phyloP scores from a whole-genome alignment of 345 rosid species.

The Mallotus nudiflorus region DNA sequence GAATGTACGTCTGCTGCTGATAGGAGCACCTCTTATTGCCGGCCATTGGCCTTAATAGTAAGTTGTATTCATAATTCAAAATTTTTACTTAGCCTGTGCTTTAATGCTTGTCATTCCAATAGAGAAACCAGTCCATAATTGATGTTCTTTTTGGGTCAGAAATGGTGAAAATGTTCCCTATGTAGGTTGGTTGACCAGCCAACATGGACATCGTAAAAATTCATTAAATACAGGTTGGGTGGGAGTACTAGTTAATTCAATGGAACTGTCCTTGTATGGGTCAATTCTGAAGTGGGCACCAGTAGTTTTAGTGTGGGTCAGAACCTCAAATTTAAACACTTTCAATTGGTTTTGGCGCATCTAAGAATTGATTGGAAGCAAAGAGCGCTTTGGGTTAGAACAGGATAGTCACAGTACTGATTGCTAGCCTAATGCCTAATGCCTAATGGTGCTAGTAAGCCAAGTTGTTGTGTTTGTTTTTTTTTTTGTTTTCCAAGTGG shows the following conservation, averaged over 20 bases:
- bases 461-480: too few species aligned
- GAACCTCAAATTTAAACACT: background rate
- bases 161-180: background rate
- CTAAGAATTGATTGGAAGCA: too few species aligned
- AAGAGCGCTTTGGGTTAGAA: too few species aligned
- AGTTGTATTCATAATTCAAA: slow-evolving; percentile 16
- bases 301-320: slow-evolving; percentile 13
- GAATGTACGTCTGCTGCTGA: slow-evolving; percentile 53
- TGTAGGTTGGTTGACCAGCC: slow-evolving; percentile 7
- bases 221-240: background rate
- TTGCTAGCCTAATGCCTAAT: too few species aligned
- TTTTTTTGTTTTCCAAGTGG: too few species aligned
- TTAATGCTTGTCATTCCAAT: too few species aligned
- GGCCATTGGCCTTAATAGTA: slow-evolving; percentile 63
- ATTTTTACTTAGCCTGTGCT: too few species aligned
- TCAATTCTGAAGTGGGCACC: slow-evolving; percentile 8
- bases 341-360: too few species aligned
- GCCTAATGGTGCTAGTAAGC: too few species aligned
- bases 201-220: background rate
- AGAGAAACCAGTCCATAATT: too few species aligned
- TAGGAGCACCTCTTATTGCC: slow-evolving; percentile 55
- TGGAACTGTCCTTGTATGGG: background rate
- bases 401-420: too few species aligned
- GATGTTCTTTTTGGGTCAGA: background rate
- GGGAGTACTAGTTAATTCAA: background rate